Conservation (phyloP, 2,329 filamentous ascomycete genomes). For the Claviceps pusilla region DNA sequence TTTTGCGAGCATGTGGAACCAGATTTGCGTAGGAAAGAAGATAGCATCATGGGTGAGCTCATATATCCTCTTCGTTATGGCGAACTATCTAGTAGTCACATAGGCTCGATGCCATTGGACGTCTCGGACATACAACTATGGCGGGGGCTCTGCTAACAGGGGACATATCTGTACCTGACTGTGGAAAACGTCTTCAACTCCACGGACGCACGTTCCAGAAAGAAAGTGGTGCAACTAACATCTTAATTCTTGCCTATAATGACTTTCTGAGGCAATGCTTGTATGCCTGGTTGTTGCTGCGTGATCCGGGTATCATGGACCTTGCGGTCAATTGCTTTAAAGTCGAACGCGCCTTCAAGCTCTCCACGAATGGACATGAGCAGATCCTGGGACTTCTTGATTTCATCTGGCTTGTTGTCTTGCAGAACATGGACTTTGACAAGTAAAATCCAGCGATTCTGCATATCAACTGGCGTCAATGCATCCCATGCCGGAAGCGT, state of each 20-base stretch:
- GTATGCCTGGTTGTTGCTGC: constrained; percentile 22
- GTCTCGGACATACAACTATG: too few species aligned
- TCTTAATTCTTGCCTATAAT: constrained; percentile 17
- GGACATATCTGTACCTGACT: too few species aligned
- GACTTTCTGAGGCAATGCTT: constrained; percentile 24
- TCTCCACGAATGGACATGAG: constrained; percentile 31
- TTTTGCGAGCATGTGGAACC: too few species aligned
- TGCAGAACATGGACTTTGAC: constrained; percentile 39
- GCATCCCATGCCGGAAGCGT: constrained; percentile 31
- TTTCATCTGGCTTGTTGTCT: constrained; percentile 42
- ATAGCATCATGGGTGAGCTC: too few species aligned
- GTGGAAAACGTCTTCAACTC: too few species aligned
- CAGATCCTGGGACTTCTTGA: constrained; percentile 38
- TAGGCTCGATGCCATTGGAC: too few species aligned
- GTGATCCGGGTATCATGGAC: constrained; percentile 36
- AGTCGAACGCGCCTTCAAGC: constrained; percentile 37
- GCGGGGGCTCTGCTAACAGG: too few species aligned
- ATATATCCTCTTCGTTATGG: too few species aligned
- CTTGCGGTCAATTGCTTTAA: constrained; percentile 35
- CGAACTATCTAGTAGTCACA: too few species aligned
- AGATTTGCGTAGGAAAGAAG: too few species aligned
- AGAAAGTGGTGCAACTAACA: not conserved
- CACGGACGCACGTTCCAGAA: not conserved
- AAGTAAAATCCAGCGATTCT: constrained; percentile 38
- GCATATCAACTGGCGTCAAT: constrained; percentile 32